Base-by-base conservation (phyloP, 2,329 filamentous ascomycete species). In the Cladophialophora yegresii region DNA sequence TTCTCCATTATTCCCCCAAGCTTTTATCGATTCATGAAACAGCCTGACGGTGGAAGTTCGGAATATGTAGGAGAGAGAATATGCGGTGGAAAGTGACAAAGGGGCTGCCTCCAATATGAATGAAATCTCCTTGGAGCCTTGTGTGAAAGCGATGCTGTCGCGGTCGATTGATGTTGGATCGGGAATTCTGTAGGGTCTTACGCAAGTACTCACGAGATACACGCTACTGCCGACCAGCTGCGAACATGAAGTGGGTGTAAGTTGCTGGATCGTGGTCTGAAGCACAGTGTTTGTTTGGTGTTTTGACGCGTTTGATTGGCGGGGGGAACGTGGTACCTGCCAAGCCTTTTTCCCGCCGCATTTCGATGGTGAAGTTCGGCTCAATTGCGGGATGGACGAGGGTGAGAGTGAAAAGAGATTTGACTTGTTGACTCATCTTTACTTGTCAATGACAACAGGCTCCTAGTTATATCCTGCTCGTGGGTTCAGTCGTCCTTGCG, bases 1-100 rank as follows among this genome's bases (percentile, higher is more conserved):
- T 96, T 96, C 79, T 96, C 92, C 92, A 96, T 96, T 13, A 50
- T 64, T 58, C 26, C n/a, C 23, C 23, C 20, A 22, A 4, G 26
- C 16, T 36, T 20, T 33, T 66, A 61, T 32, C 45, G 47, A 28
- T 33, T 58, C 64, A 64, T 64, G 28, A 32, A 59, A 36, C 26
- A 28, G 47, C 22, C 30, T 2, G 7, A 47, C 33, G 13, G 40
- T 50, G 33, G 22, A 20, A 45, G 57, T 20, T 30, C 20, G 28
- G 26, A 47, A 16, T 20, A 26, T 33, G 16, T 20, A 12, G 9
- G 10, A 36, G 49, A 20, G 54, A 36, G 49, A 30, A 32, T 12
- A 57, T 30, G 28, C 50, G 26, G 22, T 13, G 26, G 43, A 30
- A 9, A 26, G 58, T 43, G 28, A n/a, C 50, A 61, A 61, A 61